Evolutionary conservation across 1,139 yeast genomes (phyloP).

Genomic region (Spathaspora sp.): DNA sequence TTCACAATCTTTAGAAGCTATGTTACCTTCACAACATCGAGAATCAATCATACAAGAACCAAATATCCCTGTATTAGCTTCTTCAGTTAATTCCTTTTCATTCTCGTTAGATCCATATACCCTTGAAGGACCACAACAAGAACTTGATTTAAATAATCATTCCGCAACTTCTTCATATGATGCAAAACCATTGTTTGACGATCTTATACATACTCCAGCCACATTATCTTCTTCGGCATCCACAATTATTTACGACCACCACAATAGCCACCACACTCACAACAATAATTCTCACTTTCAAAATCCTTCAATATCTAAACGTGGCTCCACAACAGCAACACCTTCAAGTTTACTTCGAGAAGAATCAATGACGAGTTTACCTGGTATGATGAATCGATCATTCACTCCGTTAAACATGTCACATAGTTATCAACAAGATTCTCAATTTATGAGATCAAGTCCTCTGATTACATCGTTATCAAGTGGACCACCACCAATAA

Average conservation of each 20-base stretch:
- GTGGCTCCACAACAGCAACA: constrained; percentile 10
- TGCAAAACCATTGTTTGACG: constrained; percentile 15
- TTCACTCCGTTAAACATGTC: constrained; percentile 2
- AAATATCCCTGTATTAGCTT: not conserved
- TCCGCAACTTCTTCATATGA: constrained; percentile 12
- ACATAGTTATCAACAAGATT: constrained; percentile 3
- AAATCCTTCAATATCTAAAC: not conserved
- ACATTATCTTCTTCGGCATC: constrained; percentile 9
- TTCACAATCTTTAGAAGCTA: constrained; percentile 6
- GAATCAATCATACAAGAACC: not conserved
- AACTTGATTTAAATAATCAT: constrained; percentile 3
- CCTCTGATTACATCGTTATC: not conserved
- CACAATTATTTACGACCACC: constrained; percentile 4
- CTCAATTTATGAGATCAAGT: not conserved
- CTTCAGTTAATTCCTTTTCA: constrained; percentile 17
- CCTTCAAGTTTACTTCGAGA: constrained; percentile 20
- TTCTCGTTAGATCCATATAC: constrained; percentile 36
- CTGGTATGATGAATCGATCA: constrained; percentile 15
- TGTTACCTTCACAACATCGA: constrained; percentile 7
- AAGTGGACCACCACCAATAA: constrained; percentile 3
- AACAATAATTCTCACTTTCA: not conserved
- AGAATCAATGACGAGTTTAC: constrained; percentile 24
- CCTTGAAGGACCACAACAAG: constrained; percentile 26
- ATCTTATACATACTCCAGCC: constrained; percentile 11
- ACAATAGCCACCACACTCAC: constrained; percentile 6